Evolutionary conservation across 331 rosid genomes (phyloP).

Genomic region (Rhamnella rubrinervis): DNA sequence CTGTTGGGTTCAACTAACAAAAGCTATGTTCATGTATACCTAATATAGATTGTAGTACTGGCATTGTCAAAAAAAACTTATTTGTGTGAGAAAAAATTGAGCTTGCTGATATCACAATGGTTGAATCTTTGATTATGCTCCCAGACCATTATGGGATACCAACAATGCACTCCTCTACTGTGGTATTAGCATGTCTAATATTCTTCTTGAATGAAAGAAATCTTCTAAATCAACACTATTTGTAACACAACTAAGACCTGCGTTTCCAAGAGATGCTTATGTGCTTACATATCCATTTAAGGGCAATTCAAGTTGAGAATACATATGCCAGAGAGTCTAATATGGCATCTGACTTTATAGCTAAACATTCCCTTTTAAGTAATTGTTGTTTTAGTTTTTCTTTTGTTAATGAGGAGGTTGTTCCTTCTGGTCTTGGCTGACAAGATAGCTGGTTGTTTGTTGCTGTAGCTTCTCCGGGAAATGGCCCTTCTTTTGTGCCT

Average conservation of each 20-base stretch:
- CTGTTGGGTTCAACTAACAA: not conserved
- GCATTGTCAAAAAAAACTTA: not conserved
- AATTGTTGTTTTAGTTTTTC: no score
- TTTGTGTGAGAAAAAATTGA: not conserved
- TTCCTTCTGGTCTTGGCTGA: no score
- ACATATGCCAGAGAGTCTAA: no score
- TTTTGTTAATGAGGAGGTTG: no score
- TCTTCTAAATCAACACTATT: not conserved
- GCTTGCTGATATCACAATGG: not conserved
- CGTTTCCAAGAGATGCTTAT: not conserved
- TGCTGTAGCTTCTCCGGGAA: no score
- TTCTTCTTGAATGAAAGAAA: not conserved
- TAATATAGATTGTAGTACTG: no score
- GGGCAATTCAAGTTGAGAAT: no score
- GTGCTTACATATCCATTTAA: not conserved
- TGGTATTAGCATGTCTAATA: not conserved
- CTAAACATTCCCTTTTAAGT: no score
- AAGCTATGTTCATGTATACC: not conserved
- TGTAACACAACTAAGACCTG: not conserved
- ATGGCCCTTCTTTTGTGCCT: no score
- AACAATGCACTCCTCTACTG: not conserved
- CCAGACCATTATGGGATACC: not conserved
- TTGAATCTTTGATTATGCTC: not conserved
- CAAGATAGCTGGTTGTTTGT: no score
- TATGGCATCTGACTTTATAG: no score